Percentiles rank a stretch among this genome's conserved stretches.
These are phyloP conservation scores for Wallacemonas sp. DNA, from an alignment of 208 protist genomes.

Conservation along the genomic window DNA sequence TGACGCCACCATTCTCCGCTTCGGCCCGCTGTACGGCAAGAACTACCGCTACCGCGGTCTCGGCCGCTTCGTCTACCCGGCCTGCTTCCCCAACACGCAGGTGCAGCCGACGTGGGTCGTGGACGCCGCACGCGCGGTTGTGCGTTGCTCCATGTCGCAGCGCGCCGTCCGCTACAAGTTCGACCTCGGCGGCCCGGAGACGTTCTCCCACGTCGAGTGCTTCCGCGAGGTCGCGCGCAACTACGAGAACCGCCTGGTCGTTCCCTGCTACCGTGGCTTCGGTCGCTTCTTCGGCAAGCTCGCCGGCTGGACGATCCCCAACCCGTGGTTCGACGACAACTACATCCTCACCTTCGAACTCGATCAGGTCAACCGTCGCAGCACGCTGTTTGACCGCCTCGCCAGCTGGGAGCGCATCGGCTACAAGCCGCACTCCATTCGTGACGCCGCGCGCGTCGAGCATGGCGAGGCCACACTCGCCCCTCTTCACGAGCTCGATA, in stretches of 20 bases:
- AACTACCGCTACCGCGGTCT: slow-evolving; percentile 90
- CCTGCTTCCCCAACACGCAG: slow-evolving; percentile 82
- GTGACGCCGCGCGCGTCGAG: slow-evolving; percentile 79
- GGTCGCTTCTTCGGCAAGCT: slow-evolving; percentile 88
- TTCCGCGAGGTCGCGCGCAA: slow-evolving; percentile 75
- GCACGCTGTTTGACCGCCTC: slow-evolving; percentile 86
- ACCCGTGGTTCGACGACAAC: slow-evolving; percentile 93
- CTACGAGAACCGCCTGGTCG: slow-evolving; percentile 69
- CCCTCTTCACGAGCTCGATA: slow-evolving; percentile 79
- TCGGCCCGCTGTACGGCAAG: slow-evolving; percentile 88
- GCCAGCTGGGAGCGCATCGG: slow-evolving; percentile 88
- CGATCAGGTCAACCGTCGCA: slow-evolving; percentile 91
- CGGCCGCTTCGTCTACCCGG: slow-evolving; percentile 88
- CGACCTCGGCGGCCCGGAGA: slow-evolving; percentile 91
- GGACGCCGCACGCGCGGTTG: slow-evolving; percentile 84
- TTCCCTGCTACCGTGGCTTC: slow-evolving; percentile 85
- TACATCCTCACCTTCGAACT: slow-evolving; percentile 90
- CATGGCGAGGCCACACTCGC: slow-evolving; percentile 43
- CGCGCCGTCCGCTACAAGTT: slow-evolving; percentile 90
- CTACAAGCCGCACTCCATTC: slow-evolving; percentile 81
- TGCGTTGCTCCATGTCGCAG: slow-evolving; percentile 80
- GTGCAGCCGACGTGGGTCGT: slow-evolving; percentile 93
- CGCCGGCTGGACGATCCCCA: slow-evolving; percentile 72
- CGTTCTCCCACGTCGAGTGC: slow-evolving; percentile 79
- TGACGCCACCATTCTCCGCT: slow-evolving; percentile 88